These are phyloP conservation scores for Aeschynomene evenia DNA, from an alignment of 306 rosid genomes.

Conservation along the genomic window DNA sequence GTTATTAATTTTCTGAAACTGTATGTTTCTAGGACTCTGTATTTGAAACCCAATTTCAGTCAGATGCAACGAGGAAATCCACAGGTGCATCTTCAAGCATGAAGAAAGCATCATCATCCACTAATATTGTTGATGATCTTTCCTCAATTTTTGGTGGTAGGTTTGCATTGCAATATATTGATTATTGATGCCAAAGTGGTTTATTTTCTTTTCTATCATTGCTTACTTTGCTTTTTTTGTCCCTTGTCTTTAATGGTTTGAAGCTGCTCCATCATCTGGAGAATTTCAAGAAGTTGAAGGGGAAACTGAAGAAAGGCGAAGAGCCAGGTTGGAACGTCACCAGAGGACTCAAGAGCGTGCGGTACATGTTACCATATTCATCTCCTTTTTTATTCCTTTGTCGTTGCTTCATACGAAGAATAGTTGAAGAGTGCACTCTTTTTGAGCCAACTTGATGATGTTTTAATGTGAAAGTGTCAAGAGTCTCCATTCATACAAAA, in stretches of 20 bases:
- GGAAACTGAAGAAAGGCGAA: conserved; percentile 91
- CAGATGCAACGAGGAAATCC: conserved; percentile 63
- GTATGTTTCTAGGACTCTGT: conserved; percentile 49
- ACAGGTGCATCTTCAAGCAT: conserved; percentile 52
- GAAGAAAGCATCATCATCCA: conserved; percentile 74
- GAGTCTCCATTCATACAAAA: background rate
- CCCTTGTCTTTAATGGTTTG: conserved; percentile 31
- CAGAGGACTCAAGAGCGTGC: conserved; percentile 84
- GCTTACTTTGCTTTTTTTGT: conserved; percentile 16
- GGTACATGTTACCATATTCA: conserved; percentile 51
- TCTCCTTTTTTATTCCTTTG: conserved; percentile 21
- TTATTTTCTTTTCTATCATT: conserved; percentile 15
- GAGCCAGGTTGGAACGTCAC: conserved; percentile 93
- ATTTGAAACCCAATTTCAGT: conserved; percentile 65
- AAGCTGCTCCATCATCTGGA: conserved; percentile 79
- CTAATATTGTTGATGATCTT: conserved; percentile 91
- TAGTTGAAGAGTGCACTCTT: conserved; percentile 1
- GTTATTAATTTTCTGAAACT: conserved; percentile 31
- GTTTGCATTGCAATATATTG: conserved; percentile 16
- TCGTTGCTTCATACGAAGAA: conserved; percentile 7
- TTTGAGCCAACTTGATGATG: background rate
- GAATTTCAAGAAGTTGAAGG: conserved; percentile 88
- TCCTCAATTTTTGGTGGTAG: conserved; percentile 91
- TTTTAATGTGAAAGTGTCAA: background rate
- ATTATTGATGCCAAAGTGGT: conserved; percentile 14